A percentile compares a stretch with the other conserved stretches of the same genome.
phyloP scores from a whole-genome alignment of 2,329 filamentous ascomycete species.

The Talaromyces sp. region DNA sequence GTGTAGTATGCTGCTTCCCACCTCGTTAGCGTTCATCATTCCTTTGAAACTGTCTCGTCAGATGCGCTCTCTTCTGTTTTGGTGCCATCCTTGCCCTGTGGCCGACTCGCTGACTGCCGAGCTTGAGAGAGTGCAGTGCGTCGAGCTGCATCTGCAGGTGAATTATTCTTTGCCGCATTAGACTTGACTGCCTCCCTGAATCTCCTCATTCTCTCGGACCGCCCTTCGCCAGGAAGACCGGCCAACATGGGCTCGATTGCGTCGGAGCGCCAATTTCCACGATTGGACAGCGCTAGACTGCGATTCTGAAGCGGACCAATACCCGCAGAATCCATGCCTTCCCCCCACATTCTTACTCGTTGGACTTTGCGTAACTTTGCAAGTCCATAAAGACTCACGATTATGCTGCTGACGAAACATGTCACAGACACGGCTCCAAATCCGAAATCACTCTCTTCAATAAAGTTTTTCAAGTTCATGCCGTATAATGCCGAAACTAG shows the following conservation, averaged over 20 bases:
- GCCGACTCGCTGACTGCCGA: not conserved
- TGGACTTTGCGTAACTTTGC: slow-evolving; percentile 79
- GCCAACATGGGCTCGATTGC: slow-evolving; percentile 39
- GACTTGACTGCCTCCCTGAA: slow-evolving; percentile 29
- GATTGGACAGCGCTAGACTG: slow-evolving; percentile 21
- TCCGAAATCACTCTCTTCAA: slow-evolving; percentile 86
- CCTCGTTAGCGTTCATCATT: not conserved
- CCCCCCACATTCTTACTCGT: slow-evolving; percentile 79
- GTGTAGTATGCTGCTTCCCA: not conserved
- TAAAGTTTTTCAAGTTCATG: slow-evolving; percentile 98
- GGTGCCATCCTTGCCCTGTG: not conserved
- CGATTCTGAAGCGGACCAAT: slow-evolving; percentile 26
- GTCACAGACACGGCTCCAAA: slow-evolving; percentile 69
- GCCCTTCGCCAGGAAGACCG: slow-evolving; percentile 35
- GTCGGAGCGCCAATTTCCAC: slow-evolving; percentile 41
- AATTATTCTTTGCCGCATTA: slow-evolving; percentile 15
- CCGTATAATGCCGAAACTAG: slow-evolving; percentile 98
- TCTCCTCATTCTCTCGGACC: slow-evolving; percentile 34
- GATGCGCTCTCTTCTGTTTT: not conserved
- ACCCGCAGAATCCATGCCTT: slow-evolving; percentile 38
- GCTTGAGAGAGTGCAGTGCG: slow-evolving; percentile 3
- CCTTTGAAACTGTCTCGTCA: slow-evolving; percentile 1
- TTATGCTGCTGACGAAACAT: slow-evolving; percentile 65
- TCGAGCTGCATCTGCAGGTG: slow-evolving; percentile 16
- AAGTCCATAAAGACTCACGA: slow-evolving; percentile 80